Conservation (phyloP, 768 basidiomycete genomes). For the Suillus subalutaceus region DNA sequence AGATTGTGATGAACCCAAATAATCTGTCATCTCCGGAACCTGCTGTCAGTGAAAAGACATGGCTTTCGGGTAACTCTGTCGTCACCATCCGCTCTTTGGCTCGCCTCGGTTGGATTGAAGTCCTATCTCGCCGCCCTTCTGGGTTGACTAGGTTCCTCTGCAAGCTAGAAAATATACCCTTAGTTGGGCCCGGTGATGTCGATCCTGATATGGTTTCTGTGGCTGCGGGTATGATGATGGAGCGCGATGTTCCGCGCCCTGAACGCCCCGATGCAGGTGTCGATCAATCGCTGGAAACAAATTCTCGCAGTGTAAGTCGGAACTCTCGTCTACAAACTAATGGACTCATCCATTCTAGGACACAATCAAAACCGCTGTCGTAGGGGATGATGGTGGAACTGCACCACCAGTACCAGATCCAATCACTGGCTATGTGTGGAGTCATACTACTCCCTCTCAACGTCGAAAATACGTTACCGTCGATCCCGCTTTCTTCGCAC, state of each 20-base stretch:
- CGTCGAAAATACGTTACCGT: slow-evolving; percentile 83
- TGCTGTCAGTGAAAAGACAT: slow-evolving; percentile 65
- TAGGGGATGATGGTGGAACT: slow-evolving; percentile 8
- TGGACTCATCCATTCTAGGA: slow-evolving; percentile 5
- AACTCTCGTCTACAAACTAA: background rate
- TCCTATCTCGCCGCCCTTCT: slow-evolving; percentile 83
- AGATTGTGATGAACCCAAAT: slow-evolving; percentile 71
- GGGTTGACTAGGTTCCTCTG: slow-evolving; percentile 86
- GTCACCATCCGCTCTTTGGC: slow-evolving; percentile 78
- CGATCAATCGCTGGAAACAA: background rate
- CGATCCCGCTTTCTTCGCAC: slow-evolving; percentile 82
- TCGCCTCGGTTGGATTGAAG: slow-evolving; percentile 86
- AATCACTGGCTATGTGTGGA: slow-evolving; percentile 89
- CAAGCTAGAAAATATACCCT: slow-evolving; percentile 85
- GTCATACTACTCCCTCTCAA: slow-evolving; percentile 82
- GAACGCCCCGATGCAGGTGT: slow-evolving; percentile 26
- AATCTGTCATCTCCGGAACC: slow-evolving; percentile 38
- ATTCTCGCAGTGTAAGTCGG: slow-evolving; percentile 1
- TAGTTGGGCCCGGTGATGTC: slow-evolving; percentile 83
- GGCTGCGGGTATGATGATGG: slow-evolving; percentile 74
- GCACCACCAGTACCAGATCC: slow-evolving; percentile 59
- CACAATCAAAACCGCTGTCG: slow-evolving; percentile 9
- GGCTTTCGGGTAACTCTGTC: slow-evolving; percentile 84
- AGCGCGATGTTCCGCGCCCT: slow-evolving; percentile 48
- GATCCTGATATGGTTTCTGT: slow-evolving; percentile 76